Base-by-base conservation (phyloP, 305 asterid genomes). In the Ajuga reptans region DNA sequence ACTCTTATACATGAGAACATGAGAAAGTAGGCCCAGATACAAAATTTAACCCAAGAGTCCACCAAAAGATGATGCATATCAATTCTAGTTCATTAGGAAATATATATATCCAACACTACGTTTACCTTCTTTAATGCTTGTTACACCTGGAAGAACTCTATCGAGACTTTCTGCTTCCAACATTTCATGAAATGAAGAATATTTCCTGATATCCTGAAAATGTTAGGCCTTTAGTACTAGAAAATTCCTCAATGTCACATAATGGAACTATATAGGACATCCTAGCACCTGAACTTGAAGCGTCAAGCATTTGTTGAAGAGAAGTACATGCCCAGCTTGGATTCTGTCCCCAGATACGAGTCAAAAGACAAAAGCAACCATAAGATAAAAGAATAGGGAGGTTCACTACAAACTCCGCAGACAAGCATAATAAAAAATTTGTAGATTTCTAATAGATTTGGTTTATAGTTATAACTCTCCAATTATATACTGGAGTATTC, bases 141-240 rank as follows among this genome's bases (percentile, higher is more conserved):
- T 66, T 43, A 89, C 85, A 74, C 93, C 97, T 17, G 97, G 98
- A 78, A 92, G 96, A 52, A 92, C 87, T 52, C 78, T 81, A 37
- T 75, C 74, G 21, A 85, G 87, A 78, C 81, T 69, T 78, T 88
- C 97, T 54, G 76, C 69, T 81, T 84, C 86, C 73, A 92, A 71
- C 97, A 92, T 90, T 71, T 92, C 96, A 54, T 6, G 78, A 68
- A 92, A 92, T 70, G 96, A 85, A 72, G 86, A 82, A 83, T 88
- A 90, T 14, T 73, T 74, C 42, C 66, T 84, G 73, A 86, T 78
- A 66, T 82, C 90, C 98, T 92, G 85, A 57, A 81, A 77, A 66
- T 29, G 46, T 46, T 31, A 66, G 43, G 72, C 24, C 41, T 24
- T 74, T 52, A 79, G 64, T 42, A 34, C 58, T 36, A 36, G 15